A percentile compares a stretch with the other conserved stretches of the same genome.
Conservation (phyloP, 1,139 yeast species). For the Hanseniaspora uvarum region DNA sequence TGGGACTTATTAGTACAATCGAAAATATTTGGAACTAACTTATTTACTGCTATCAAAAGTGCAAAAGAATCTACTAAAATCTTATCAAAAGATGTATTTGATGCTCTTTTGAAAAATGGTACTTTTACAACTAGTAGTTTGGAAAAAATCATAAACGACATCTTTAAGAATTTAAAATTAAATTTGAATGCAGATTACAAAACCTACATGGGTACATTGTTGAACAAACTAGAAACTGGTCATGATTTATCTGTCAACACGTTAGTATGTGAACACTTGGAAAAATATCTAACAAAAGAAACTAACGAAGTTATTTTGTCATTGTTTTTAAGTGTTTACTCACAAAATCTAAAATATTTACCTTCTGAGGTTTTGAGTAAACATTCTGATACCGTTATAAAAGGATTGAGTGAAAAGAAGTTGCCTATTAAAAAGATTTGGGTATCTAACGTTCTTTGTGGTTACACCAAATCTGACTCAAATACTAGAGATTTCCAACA, state of each 20-base stretch:
- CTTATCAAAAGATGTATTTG: conserved; percentile 42
- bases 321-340: conserved; percentile 43
- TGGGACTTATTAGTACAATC: conserved; percentile 20
- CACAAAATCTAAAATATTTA: conserved; percentile 35
- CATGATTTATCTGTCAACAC: conserved; percentile 29
- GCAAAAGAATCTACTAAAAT: conserved; percentile 55
- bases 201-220: conserved; percentile 36
- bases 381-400: conserved; percentile 32
- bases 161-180: conserved; percentile 48
- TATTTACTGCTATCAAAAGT: conserved; percentile 48
- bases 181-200: conserved; percentile 65
- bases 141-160: conserved; percentile 40
- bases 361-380: conserved; percentile 19
- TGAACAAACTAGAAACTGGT: conserved; percentile 31
- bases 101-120: conserved; percentile 22
- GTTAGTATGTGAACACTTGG: conserved; percentile 36
- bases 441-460: conserved; percentile 38
- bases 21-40: conserved; percentile 19
- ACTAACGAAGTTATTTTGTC: conserved; percentile 57
- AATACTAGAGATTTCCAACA: neutral
- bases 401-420: conserved; percentile 61
- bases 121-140: conserved; percentile 21
- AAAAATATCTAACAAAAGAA: conserved; percentile 55
- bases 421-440: conserved; percentile 55
- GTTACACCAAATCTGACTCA: conserved; percentile 21